Evolutionary conservation across 2,329 filamentous ascomycete genomes (phyloP).

Genomic region (Xylariales sp.): DNA sequence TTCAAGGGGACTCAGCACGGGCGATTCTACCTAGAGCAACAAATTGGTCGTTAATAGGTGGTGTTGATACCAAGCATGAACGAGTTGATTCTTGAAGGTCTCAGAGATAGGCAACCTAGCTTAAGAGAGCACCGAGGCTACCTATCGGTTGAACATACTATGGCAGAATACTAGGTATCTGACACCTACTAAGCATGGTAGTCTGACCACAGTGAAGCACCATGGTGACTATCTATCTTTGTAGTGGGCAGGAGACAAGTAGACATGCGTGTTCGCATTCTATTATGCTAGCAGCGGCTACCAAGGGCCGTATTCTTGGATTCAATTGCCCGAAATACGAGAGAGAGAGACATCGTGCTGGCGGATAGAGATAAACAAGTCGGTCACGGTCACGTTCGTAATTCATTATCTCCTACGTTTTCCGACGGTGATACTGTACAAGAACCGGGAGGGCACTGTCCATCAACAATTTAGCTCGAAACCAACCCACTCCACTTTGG

Average conservation of each 20-base stretch:
- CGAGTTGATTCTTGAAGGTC: not conserved
- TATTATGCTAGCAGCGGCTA: not conserved
- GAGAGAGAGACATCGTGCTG: not conserved
- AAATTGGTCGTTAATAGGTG: not conserved
- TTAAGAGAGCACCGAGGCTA: not conserved
- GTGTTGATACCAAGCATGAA: not conserved
- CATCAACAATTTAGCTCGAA: constrained; percentile 16
- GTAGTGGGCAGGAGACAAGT: not conserved
- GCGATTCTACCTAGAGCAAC: not conserved
- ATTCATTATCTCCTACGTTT: constrained; percentile 38
- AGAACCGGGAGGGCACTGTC: constrained; percentile 27
- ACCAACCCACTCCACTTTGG: constrained; percentile 28
- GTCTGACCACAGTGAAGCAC: not conserved
- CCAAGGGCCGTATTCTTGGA: not conserved
- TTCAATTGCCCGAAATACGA: not conserved
- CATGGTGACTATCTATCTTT: not conserved
- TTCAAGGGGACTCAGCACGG: not conserved
- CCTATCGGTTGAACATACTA: too few relatives aligned
- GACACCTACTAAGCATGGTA: too few relatives aligned
- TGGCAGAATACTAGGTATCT: too few relatives aligned
- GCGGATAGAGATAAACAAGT: too few relatives aligned
- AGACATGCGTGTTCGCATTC: not conserved
- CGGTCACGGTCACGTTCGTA: too few relatives aligned
- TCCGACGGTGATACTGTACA: constrained; percentile 39
- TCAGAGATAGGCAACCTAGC: not conserved